Base-by-base conservation (phyloP, 129 eudicot species). In the Apium graveolens region DNA sequence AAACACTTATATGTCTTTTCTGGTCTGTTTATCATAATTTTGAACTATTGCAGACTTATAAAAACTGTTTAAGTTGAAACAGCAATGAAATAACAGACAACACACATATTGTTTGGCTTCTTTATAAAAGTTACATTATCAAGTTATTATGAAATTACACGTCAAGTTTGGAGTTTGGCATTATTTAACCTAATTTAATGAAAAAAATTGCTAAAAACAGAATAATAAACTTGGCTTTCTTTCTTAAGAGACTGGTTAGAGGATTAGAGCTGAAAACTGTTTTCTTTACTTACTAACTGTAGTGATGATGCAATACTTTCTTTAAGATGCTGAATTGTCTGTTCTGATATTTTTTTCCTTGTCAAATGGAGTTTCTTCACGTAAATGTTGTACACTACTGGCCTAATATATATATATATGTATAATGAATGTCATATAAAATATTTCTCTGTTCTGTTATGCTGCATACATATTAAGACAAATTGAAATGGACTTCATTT, bases 271-370 rank as follows among this genome's bases (percentile, higher is more conserved):
- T 57, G 32, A 3, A 24, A 24, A 21, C 31, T 57, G 66, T 57
- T n/a, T 29, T 57, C 66, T 57, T 57, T 57, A n/a, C 31, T 57
- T 57, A 8, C 66, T 31, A 57, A 57, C 66, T 57, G 31, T 57
- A 24, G 10, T 21, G 14, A n/a, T 24, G 14, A 20, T 57, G 66
- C 31, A 57, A 57, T 57, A 31, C 31, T 57, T 57, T n/a, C 14
- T 57, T 57, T 57, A 24, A 57, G 66, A 57, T 57, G 66, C 66
- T 57, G 66, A 57, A 57, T 57, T 57, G 66, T 57, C 31, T n/a
- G 66, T 34, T 60, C 6, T 60, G n/a, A 60, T 26, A 60, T 8
- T n/a, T 60, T 60, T 11, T 31, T 57, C 14, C 5, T 55, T 55
- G 31, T 57, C 11, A 24, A 57, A 31, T 57, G 31, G 5, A 17